Evolutionary conservation across 371 early-diverging fungal genomes (phyloP).

Genomic region (Sanchytrium tribonematis): DNA sequence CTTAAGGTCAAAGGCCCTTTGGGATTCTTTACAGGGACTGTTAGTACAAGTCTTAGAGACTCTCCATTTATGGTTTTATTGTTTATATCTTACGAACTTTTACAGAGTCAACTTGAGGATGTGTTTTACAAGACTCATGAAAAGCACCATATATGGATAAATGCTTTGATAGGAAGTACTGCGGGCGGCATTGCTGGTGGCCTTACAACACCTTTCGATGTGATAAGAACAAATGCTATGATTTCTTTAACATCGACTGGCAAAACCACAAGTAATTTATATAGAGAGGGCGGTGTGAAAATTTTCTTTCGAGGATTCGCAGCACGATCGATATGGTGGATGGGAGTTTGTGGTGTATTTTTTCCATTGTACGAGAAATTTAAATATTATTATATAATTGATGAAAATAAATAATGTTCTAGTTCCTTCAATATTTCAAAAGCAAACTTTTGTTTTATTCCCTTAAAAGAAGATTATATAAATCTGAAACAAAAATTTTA

Average conservation of each 20-base stretch:
- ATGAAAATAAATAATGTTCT: no score
- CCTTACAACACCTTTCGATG: slow-evolving; percentile 45
- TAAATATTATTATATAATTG: no score
- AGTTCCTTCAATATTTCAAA: no score
- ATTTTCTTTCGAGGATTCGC: slow-evolving; percentile 31
- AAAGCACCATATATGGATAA: no score
- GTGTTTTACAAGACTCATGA: no score
- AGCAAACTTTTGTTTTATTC: no score
- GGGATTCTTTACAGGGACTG: slow-evolving; percentile 46
- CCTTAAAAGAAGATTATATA: no score
- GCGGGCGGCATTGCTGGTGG: slow-evolving; percentile 35
- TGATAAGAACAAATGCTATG: slow-evolving; percentile 29
- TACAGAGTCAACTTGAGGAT: background rate
- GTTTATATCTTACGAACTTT: slow-evolving; percentile 35
- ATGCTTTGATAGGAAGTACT: no score
- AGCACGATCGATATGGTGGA: slow-evolving; percentile 41
- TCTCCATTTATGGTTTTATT: slow-evolving; percentile 57
- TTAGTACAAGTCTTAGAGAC: slow-evolving; percentile 40
- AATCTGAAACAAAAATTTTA: no score
- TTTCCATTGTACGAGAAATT: slow-evolving; percentile 45
- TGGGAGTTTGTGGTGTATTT: slow-evolving; percentile 43
- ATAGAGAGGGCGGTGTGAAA: slow-evolving; percentile 3
- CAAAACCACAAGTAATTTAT: background rate
- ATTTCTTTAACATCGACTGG: background rate
- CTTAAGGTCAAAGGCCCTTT: slow-evolving; percentile 29